phyloP scores from a whole-genome alignment of 192 early-diverging fungal species.

The Phlyctochytrium bullatum region DNA sequence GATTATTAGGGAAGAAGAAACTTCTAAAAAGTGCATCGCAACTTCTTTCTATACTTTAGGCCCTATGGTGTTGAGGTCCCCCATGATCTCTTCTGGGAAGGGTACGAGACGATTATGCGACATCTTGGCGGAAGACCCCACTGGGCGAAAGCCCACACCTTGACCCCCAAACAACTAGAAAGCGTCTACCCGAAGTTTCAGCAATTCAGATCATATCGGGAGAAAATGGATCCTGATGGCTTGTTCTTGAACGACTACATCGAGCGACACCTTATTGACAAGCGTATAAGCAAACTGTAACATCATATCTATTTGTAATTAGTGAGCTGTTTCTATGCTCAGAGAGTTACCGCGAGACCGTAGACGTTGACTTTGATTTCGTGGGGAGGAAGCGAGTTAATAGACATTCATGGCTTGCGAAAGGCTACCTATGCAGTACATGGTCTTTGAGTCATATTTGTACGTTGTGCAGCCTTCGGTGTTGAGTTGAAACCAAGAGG shows the following conservation, averaged over 20 bases:
- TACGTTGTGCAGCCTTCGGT: conserved; percentile 63
- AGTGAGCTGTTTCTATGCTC: not conserved
- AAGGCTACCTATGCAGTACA: conserved; percentile 77
- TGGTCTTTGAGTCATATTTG: conserved; percentile 73
- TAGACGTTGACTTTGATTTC: conserved; percentile 58
- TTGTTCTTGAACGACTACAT: conserved; percentile 75
- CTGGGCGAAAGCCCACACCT: conserved; percentile 74
- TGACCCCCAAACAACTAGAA: conserved; percentile 49
- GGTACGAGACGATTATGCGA: conserved; percentile 71
- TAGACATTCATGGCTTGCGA: conserved; percentile 78
- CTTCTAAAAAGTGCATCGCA: too few relatives aligned
- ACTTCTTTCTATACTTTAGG: conserved; percentile 34
- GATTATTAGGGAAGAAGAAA: not conserved
- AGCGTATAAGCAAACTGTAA: not conserved
- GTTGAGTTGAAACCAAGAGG: not conserved
- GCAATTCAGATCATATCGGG: conserved; percentile 54
- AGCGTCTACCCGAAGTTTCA: conserved; percentile 61
- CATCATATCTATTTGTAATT: not conserved
- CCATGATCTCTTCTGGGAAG: conserved; percentile 70
- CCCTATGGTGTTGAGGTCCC: conserved; percentile 66
- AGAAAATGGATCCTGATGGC: conserved; percentile 61
- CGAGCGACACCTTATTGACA: conserved; percentile 5
- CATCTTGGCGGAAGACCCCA: conserved; percentile 65
- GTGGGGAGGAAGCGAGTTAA: conserved; percentile 47
- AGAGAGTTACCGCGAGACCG: conserved; percentile 46